Base-by-base conservation (phyloP, 139 green algal genomes). In the Zygnema cylindricum region DNA sequence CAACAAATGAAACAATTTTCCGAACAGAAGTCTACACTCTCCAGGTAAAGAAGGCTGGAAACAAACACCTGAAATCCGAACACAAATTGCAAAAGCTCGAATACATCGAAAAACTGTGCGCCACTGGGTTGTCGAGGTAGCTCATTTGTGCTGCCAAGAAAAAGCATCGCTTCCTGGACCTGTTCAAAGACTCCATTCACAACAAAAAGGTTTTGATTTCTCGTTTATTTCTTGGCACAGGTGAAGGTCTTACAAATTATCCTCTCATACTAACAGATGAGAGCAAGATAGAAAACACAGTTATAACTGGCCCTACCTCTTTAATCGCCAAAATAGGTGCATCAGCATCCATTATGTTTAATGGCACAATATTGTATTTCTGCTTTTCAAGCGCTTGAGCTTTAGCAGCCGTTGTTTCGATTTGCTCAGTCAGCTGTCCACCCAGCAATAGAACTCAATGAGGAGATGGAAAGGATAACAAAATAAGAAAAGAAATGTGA, bases 361-460 rank as follows among this genome's bases (percentile, higher is more conserved):
- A 22, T 32, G 69, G 43, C 25, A 87, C 38, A 30, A 87, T 87
- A 55, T 87, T 87, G 82, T 69, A 87, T n/a, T 87, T 87, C 42
- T 87, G 25, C 38, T 42, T 39, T 23, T 69, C 69, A 39, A 87
- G 38, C 21, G 38, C 25, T 21, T 73, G 42, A 23, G 78, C 77
- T 41, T 69, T 86, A 41, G 78, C 78, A 69, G 55, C 41, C 39
- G 82, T 71, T 21, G 82, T 43, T 69, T 81, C 42, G 25, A 73
- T 77, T 43, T 86, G 39, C 79, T 77, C 79, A 55, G 36, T 79
- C 71, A 41, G 11, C 36, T 55, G 71, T 16, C 7, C 71, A 79
- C n/a, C n/a, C n/a, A n/a, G n/a, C n/a, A n/a, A n/a, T n/a, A n/a
- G n/a, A n/a, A n/a, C n/a, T n/a, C n/a, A n/a, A n/a, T n/a, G 30